These are phyloP conservation scores for Cyathus striatus DNA, from an alignment of 768 basidiomycete genomes.

Conservation along the genomic window DNA sequence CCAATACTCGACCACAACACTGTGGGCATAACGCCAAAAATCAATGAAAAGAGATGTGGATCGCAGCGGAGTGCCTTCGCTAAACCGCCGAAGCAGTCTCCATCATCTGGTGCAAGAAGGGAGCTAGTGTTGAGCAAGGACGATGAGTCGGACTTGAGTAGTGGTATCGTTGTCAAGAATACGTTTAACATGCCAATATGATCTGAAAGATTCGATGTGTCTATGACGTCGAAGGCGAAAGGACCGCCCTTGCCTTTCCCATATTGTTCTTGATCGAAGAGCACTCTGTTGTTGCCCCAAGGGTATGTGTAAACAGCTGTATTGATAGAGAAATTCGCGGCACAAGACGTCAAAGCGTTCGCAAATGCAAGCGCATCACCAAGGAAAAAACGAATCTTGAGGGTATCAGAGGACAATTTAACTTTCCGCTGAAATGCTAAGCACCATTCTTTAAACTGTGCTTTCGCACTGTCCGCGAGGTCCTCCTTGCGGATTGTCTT, in stretches of 20 bases:
- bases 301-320: slow-evolving; percentile 23
- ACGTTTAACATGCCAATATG: slow-evolving; percentile 44
- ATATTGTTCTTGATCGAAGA: slow-evolving; percentile 27
- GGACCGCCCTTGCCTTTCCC: slow-evolving; percentile 19
- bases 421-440: slow-evolving; percentile 17
- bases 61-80: slow-evolving; percentile 27
- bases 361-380: slow-evolving; percentile 36
- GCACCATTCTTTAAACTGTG: slow-evolving; percentile 31
- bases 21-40: slow-evolving; percentile 38
- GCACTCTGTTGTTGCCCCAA: slow-evolving; percentile 28
- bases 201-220: slow-evolving; percentile 46
- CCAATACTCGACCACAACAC: no score
- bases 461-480: slow-evolving; percentile 20
- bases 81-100: slow-evolving; percentile 25
- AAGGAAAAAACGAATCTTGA: slow-evolving; percentile 32
- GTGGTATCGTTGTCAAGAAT: slow-evolving; percentile 28
- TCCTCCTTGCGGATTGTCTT: slow-evolving; percentile 7
- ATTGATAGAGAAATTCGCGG: slow-evolving; percentile 9
- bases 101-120: slow-evolving; percentile 19
- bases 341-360: slow-evolving; percentile 23
- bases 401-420: slow-evolving; percentile 1
- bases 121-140: slow-evolving; percentile 38
- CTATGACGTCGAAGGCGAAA: slow-evolving; percentile 36
- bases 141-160: slow-evolving; percentile 23
- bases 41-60: slow-evolving; percentile 31